Conservation (phyloP, 2,329 filamentous ascomycete species). For the Chaetomium strumarium region DNA sequence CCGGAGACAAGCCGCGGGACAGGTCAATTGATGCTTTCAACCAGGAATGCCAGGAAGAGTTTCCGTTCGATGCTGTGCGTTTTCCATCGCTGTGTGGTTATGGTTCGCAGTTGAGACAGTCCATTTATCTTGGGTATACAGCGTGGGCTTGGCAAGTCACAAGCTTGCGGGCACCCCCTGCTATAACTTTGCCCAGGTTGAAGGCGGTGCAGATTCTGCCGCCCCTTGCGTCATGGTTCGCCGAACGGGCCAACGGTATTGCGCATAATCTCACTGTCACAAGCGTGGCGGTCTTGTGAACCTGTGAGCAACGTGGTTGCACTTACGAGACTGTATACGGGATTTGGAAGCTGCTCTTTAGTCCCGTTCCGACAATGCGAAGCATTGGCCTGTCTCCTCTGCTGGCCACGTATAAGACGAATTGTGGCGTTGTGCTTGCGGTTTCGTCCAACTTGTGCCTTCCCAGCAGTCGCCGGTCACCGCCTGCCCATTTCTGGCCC, state of each 20-base stretch:
- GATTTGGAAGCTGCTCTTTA: neutral
- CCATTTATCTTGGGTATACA: no score
- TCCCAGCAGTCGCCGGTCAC: conserved; percentile 14
- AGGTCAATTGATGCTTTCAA: no score
- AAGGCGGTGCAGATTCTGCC: conserved; percentile 18
- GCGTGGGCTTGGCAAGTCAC: conserved; percentile 5
- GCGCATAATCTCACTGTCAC: conserved; percentile 5
- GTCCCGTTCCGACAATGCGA: neutral
- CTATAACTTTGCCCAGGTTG: conserved; percentile 1
- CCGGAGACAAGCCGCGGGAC: no score
- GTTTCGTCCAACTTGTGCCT: conserved; percentile 5
- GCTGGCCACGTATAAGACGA: conserved; percentile 11
- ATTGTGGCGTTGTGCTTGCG: neutral
- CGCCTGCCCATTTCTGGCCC: conserved; percentile 14
- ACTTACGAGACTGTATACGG: conserved; percentile 4
- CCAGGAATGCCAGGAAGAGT: no score
- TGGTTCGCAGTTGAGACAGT: no score
- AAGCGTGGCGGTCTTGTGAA: conserved; percentile 1
- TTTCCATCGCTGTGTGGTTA: no score
- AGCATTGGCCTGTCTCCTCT: neutral
- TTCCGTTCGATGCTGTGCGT: no score
- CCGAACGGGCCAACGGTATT: conserved; percentile 14
- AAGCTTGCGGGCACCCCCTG: conserved; percentile 5
- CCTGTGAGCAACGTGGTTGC: neutral
- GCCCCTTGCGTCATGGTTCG: conserved; percentile 19